phyloP scores from a whole-genome alignment of 1,284 basidiomycete genomes.

The Abortiporus biennis region DNA sequence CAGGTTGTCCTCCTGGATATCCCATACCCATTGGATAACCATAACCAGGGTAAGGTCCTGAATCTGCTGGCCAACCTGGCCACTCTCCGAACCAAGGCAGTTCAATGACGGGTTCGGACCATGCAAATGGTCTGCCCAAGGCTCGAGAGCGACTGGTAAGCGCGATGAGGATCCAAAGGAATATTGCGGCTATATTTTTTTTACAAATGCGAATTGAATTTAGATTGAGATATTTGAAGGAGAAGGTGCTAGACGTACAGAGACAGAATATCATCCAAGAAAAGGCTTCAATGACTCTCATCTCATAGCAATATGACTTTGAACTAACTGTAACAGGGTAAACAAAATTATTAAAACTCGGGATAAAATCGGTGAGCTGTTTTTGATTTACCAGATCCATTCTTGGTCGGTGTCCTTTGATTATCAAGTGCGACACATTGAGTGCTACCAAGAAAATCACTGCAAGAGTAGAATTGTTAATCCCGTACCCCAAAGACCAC shows the following conservation, averaged over 20 bases:
- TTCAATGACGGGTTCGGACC: constrained; percentile 43
- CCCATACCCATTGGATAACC: constrained; percentile 21
- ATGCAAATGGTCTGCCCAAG: constrained; percentile 38
- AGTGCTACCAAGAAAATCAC: constrained; percentile 60
- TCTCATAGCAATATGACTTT: constrained; percentile 62
- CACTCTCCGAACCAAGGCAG: constrained; percentile 48
- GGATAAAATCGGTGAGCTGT: constrained; percentile 5
- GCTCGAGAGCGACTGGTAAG: constrained; percentile 37
- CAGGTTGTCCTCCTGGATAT: constrained; percentile 14
- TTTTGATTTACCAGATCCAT: constrained; percentile 38
- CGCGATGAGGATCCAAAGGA: constrained; percentile 35
- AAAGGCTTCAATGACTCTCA: constrained; percentile 72
- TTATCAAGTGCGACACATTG: constrained; percentile 55
- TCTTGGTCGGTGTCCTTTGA: constrained; percentile 43
- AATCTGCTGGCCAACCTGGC: constrained; percentile 32
- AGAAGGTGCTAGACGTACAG: constrained; percentile 34
- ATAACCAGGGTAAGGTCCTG: constrained; percentile 11
- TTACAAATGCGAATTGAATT: too few species aligned
- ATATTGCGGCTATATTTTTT: constrained; percentile 31
- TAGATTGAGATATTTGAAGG: constrained; percentile 7
- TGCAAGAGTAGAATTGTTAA: constrained; percentile 19
- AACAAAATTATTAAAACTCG: constrained; percentile 2
- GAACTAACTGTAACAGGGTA: constrained; percentile 49
- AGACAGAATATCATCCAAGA: constrained; percentile 69
- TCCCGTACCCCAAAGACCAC: not conserved